These are phyloP conservation scores for Ganoderma lingzhi DNA, from an alignment of 1,284 basidiomycete genomes.

Conservation along the genomic window DNA sequence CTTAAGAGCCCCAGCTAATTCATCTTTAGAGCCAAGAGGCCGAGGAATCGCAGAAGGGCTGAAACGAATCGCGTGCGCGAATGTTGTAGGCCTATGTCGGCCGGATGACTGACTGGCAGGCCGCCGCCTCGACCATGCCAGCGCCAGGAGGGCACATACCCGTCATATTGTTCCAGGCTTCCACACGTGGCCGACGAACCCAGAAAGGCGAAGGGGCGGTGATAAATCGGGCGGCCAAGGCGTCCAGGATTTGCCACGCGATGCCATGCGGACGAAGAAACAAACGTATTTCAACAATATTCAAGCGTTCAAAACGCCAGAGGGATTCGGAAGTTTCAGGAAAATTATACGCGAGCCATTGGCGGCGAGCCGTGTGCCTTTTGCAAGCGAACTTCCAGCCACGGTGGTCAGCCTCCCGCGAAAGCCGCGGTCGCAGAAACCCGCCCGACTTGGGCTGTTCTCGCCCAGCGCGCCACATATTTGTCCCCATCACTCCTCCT, in stretches of 20 bases:
- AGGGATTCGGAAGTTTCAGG: neutral
- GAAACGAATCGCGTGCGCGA: neutral
- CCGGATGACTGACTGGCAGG: slow-evolving; percentile 2
- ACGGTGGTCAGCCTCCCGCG: slow-evolving; percentile 14
- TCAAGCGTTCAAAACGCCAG: neutral
- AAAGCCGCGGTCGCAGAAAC: neutral
- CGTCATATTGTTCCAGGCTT: neutral
- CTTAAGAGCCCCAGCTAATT: neutral
- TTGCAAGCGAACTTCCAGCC: slow-evolving; percentile 3
- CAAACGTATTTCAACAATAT: neutral
- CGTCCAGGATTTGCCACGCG: slow-evolving; percentile 1
- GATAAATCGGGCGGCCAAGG: neutral
- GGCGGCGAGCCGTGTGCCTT: neutral
- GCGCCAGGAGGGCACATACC: neutral
- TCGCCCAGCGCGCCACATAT: slow-evolving; percentile 6
- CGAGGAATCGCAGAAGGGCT: neutral
- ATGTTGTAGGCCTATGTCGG: slow-evolving; percentile 2
- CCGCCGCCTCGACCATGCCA: neutral
- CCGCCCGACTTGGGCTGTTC: slow-evolving; percentile 1
- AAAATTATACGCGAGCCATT: neutral
- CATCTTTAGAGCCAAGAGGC: neutral
- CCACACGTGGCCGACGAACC: neutral
- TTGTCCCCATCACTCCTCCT: neutral
- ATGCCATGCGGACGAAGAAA: slow-evolving; percentile 5
- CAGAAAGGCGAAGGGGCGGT: neutral